These are phyloP conservation scores for Didymella lethalis DNA, from an alignment of 2,329 filamentous ascomycete genomes.

Conservation along the genomic window DNA sequence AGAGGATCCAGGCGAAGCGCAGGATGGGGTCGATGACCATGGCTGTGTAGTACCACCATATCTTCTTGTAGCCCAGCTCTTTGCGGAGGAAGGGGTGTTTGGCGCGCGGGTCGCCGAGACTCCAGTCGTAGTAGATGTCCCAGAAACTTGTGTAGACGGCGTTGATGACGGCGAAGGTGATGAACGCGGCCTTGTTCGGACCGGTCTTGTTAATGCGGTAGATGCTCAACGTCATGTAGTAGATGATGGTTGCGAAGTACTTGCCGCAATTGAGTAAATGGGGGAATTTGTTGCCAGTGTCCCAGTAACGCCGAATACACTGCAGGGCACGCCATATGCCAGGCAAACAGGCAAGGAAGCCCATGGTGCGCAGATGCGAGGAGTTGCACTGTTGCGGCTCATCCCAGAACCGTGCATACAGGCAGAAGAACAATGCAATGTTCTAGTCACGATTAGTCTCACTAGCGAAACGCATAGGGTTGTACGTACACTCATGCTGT, in stretches of 20 bases:
- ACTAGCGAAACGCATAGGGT: neutral
- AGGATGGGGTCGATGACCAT: conserved; percentile 85
- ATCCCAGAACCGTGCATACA: conserved; percentile 82
- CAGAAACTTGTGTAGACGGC: conserved; percentile 84
- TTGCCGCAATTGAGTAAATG: conserved; percentile 93
- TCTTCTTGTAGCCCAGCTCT: conserved; percentile 77
- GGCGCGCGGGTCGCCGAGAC: conserved; percentile 79
- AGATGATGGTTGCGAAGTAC: conserved; percentile 83
- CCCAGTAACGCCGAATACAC: conserved; percentile 86
- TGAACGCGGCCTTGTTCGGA: conserved; percentile 73
- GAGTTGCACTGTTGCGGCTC: conserved; percentile 83
- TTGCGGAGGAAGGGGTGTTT: conserved; percentile 70
- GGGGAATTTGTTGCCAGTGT: conserved; percentile 87
- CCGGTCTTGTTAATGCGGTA: conserved; percentile 75
- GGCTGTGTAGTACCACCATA: conserved; percentile 85
- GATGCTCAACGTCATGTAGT: conserved; percentile 79
- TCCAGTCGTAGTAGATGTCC: conserved; percentile 98
- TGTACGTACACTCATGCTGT: conserved; percentile 78
- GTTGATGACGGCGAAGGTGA: conserved; percentile 82
- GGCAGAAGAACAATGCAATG: conserved; percentile 90
- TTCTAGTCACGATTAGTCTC: conserved; percentile 62
- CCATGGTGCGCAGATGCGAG: conserved; percentile 79
- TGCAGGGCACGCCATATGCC: conserved; percentile 91
- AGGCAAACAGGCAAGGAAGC: conserved; percentile 84
- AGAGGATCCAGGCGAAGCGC: conserved; percentile 94